Base-by-base conservation (phyloP, 2,329 filamentous ascomycete species). In the Fusarium keratoplasticum region DNA sequence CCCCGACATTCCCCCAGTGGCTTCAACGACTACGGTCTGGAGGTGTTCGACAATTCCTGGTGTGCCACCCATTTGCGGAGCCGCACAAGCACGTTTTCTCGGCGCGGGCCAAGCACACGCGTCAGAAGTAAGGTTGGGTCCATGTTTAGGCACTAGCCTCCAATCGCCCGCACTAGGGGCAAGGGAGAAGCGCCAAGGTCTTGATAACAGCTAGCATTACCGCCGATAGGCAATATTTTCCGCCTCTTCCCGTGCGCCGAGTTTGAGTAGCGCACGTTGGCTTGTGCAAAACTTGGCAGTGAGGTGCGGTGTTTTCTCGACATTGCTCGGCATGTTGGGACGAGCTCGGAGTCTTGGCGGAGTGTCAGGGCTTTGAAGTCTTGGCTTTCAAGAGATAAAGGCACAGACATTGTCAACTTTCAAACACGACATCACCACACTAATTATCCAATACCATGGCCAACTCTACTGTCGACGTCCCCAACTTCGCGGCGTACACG, bases 401-500 rank as follows among this genome's bases (percentile, higher is more conserved):
- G n/a, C 31, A 18, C 47, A 52, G 25, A 29, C 47, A 52, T n/a
- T 10, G 29, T 52, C 47, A 29, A 10, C 2, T 52, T 52, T 31
- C 25, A 18, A 52, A 31, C 27, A 52, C 16, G 18, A 14, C 10
- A n/a, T 52, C 47, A 52, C 6, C 27, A 14, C 47, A 52, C 47
- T 52, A 29, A 52, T 2, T 18, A 52, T 7, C 18, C 3, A 5
- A 36, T 13, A 36, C 13, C 20, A 57, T 57, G 54, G 22, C 22
- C 10, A 7, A 25, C 20, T 57, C 54, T 5, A 52, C 47, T 8
- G 27, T 31, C 4, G 47, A 52, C 16, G 20, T 14, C 33, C 31
- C 31, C 5, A 57, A 22, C 25, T 57, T 36, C 11, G 71, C 67
- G 38, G 75, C 75, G 0, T 77, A 73, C 42, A 73, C 75, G 44